Base-by-base conservation (phyloP, 208 protist species). In the Crithidia acanthocephali region DNA sequence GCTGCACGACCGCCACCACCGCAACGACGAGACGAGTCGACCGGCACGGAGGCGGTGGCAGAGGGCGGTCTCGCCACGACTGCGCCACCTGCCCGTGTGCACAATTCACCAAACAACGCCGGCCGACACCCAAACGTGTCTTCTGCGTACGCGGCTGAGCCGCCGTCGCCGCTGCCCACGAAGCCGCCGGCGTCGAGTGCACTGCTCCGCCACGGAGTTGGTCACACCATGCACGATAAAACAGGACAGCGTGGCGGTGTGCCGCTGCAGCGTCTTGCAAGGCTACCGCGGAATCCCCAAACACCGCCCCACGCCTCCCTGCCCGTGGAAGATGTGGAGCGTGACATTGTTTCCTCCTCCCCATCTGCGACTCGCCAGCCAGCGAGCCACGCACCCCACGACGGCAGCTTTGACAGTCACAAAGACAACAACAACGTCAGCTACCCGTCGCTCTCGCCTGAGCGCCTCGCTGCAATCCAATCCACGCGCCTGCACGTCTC, bases 401-500 rank as follows among this genome's bases (percentile, higher is more conserved):
- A 10, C 28, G 25, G 16, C 47, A 47, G n/a, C n/a, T n/a, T n/a
- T n/a, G n/a, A n/a, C n/a, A n/a, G n/a, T n/a, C n/a, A 37, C 52
- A 32, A 32, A 7, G 7, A 28, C 27, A 40, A 53, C 20, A 40
- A 25, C 32, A 47, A n/a, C 25, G 23, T 40, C 22, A 35, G 45
- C 37, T 6, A 7, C 2, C 33, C 58, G 6, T 65, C 63, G 0
- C 7, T 65, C 6, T 30, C 73, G 2, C 59, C 66, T 20, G 73
- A 69, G 28, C 74, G 68, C 3, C 20, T 75, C 7, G 62, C 61
- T 15, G 30, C 68, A 5, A 69, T 80, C 20, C 73, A 60, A 23
- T 75, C 58, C 5, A 71, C 44, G 18, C 72, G 58, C 3, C 74
- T 87, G 33, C 62, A 83, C 63, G 81, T 87, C 22, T 87, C 81